A percentile compares a stretch with the other conserved stretches of the same genome.
These are phyloP conservation scores for Tillandsia leiboldiana DNA, from an alignment of 176 grass and related monocot genomes.

Conservation along the genomic window DNA sequence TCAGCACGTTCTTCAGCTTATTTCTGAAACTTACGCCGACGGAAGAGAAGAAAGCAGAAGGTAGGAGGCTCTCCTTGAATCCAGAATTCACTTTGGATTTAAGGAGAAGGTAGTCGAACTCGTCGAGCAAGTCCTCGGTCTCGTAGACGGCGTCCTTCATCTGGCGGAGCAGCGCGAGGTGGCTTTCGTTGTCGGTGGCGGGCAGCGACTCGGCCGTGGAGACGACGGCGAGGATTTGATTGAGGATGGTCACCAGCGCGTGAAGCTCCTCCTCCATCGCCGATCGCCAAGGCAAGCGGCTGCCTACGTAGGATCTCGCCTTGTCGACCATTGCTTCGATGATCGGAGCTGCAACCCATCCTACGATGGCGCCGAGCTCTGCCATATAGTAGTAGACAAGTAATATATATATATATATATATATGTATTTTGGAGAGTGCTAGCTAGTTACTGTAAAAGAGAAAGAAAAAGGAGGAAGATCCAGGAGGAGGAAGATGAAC, in stretches of 20 bases:
- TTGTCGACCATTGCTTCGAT: constrained; percentile 40
- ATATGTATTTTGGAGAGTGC: no score
- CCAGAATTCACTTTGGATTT: constrained; percentile 16
- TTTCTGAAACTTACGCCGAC: constrained; percentile 22
- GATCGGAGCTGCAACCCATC: constrained; percentile 55
- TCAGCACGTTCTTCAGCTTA: constrained; percentile 32
- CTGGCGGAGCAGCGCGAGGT: constrained; percentile 32
- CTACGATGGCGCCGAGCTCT: constrained; percentile 3
- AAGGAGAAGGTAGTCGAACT: constrained; percentile 43
- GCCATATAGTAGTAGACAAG: neutral
- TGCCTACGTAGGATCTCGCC: constrained; percentile 37
- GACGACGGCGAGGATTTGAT: constrained; percentile 33
- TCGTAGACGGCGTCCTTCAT: constrained; percentile 52
- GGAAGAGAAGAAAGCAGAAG: constrained; percentile 10
- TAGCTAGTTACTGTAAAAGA: no score
- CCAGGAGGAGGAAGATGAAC: no score
- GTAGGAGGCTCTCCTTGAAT: constrained; percentile 1
- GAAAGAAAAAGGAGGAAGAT: no score
- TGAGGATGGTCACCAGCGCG: constrained; percentile 31
- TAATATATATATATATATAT: no score
- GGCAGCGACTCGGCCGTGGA: constrained; percentile 34
- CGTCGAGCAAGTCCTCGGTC: constrained; percentile 50
- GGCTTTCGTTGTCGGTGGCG: constrained; percentile 24
- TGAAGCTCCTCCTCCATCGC: constrained; percentile 44
- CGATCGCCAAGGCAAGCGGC: constrained; percentile 30